A percentile compares a stretch with the other conserved stretches of the same genome.
Evolutionary conservation across 768 basidiomycete species (phyloP).

Genomic region (Butyriboletus loyo): DNA sequence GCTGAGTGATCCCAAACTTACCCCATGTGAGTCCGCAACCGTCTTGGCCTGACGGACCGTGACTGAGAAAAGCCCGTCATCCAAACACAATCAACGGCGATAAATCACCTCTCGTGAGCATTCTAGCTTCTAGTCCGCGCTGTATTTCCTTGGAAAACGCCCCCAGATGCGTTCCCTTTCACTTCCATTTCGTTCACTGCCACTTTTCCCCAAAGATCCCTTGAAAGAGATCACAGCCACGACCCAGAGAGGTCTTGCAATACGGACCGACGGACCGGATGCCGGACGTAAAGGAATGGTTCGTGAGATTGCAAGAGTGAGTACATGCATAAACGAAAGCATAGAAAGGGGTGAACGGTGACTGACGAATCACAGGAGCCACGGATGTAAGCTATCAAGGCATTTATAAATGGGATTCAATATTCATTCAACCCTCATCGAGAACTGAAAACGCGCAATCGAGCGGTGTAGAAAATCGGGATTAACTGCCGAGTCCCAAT

Average conservation of each 20-base stretch:
- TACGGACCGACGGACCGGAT: slow-evolving; percentile 67
- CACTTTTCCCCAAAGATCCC: slow-evolving; percentile 41
- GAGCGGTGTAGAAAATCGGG: slow-evolving; percentile 17
- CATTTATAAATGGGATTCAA: slow-evolving; percentile 67
- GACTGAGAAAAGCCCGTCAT: background rate
- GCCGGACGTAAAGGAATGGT: slow-evolving; percentile 54
- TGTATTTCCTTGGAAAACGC: slow-evolving; percentile 70
- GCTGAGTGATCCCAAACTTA: slow-evolving; percentile 50
- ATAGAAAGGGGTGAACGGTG: slow-evolving; percentile 62
- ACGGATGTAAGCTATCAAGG: slow-evolving; percentile 57
- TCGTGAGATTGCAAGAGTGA: slow-evolving; percentile 64
- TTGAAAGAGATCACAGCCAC: slow-evolving; percentile 43
- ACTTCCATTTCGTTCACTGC: slow-evolving; percentile 64
- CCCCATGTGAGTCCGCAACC: slow-evolving; percentile 44
- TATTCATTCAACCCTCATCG: slow-evolving; percentile 52
- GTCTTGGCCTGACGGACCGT: background rate
- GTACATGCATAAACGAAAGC: slow-evolving; percentile 54
- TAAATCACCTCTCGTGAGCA: background rate
- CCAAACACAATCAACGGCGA: background rate
- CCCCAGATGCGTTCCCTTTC: slow-evolving; percentile 67
- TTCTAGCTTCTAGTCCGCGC: too few relatives aligned
- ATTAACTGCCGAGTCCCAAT: background rate
- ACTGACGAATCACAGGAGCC: slow-evolving; percentile 81
- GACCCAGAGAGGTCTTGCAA: slow-evolving; percentile 62
- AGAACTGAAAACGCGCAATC: slow-evolving; percentile 68